These are phyloP conservation scores for Calonectria pseudoturangicola DNA, from an alignment of 2,329 filamentous ascomycete genomes.

Conservation along the genomic window DNA sequence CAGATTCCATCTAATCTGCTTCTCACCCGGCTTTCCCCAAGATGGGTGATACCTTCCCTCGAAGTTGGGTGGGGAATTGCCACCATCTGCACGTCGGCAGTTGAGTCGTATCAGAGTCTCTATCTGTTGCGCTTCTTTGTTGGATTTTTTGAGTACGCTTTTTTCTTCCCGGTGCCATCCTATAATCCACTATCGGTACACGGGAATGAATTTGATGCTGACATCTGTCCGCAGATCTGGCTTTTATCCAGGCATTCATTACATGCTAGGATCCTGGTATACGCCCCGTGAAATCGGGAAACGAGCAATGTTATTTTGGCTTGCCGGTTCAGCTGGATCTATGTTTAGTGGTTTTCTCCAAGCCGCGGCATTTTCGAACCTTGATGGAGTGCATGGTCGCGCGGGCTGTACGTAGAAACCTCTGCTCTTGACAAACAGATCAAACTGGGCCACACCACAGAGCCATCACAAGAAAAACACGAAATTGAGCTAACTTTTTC, in stretches of 20 bases:
- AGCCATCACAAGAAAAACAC: not conserved
- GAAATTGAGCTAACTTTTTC: conserved; percentile 12
- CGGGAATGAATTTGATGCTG: not conserved
- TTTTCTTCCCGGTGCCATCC: not conserved
- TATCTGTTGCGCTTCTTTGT: conserved; percentile 43
- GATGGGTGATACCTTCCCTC: conserved; percentile 46
- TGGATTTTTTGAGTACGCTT: conserved; percentile 47
- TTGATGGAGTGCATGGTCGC: conserved; percentile 41
- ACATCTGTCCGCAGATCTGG: conserved; percentile 33
- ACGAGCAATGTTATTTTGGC: conserved; percentile 47
- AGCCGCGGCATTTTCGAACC: conserved; percentile 44
- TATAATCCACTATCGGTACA: not conserved
- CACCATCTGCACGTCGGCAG: conserved; percentile 42
- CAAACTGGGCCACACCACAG: too few relatives aligned
- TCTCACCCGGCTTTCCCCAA: conserved; percentile 42
- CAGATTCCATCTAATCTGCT: conserved; percentile 45
- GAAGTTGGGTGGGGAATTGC: conserved; percentile 46
- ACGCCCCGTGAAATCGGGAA: conserved; percentile 49
- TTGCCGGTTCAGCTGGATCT: conserved; percentile 42
- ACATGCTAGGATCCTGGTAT: conserved; percentile 51
- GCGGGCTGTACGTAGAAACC: conserved; percentile 43
- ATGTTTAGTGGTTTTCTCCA: conserved; percentile 47
- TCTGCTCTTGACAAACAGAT: not conserved
- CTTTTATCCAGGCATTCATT: conserved; percentile 46
- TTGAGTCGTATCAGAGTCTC: conserved; percentile 39